Base-by-base conservation (phyloP, 148 eudicot species). In the Diospyros lotus region DNA sequence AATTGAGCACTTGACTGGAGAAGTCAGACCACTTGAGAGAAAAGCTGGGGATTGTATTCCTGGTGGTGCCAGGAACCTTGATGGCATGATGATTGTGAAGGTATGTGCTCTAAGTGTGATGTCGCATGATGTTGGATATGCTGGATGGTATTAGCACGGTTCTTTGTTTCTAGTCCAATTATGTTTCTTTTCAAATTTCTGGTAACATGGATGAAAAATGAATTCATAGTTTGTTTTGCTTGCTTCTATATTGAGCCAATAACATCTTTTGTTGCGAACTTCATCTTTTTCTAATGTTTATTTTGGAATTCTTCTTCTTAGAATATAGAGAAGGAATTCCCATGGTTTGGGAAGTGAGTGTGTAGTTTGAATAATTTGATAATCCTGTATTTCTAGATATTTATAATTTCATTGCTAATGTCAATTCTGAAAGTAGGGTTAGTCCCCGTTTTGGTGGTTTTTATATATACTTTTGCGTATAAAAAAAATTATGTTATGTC, bases 1-100 rank as follows among this genome's bases (percentile, higher is more conserved):
- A 13, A 84, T 88, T 75, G 99, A 95, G 85, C 99, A 95, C 84
- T 86, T 95, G 87, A 95, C 99, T 50, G 99, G 99, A 46, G 99
- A 95, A 80, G 86, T 92, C 75, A 95, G 92, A 80, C 99, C 99
- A 69, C 42, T 95, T 45, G 97, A 90, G 5, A 88, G 85, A 78
- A 81, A 82, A 65, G 86, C 87, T 62, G 96, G 94, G 44, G 97
- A 95, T 80, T 72, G 80, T 79, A 93, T 95, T 79, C 99, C 99
- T 63, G 99, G 99, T 41, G 99, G 99, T 62, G 99, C 99, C 28
- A 80, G 99, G 76, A 95, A 95, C 81, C 77, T 95, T 82, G 99
- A 95, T 80, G 99, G 99, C 76, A 95, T 95, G 99, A 86, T 95
- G 82, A 85, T 95, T 59, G 90, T 93, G 71, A 88, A 86, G 93